These are phyloP conservation scores for Cenchrus americanus DNA, from an alignment of 176 grass and related monocot species.

Conservation along the genomic window DNA sequence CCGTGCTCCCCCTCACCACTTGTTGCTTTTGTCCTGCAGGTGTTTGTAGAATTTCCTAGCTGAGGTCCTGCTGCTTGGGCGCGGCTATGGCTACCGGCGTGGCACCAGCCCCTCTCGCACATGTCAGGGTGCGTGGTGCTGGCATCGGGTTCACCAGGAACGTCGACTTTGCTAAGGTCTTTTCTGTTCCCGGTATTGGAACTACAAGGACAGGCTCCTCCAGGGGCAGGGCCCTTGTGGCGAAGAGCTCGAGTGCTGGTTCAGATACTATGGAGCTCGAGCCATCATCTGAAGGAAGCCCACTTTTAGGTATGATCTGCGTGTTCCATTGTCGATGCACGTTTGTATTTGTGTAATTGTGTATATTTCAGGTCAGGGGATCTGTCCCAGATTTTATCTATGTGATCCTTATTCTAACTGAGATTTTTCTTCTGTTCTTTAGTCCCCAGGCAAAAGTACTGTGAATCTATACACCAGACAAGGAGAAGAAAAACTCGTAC, in stretches of 20 bases:
- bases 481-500: slow-evolving; percentile 93
- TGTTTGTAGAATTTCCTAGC: slow-evolving; percentile 57
- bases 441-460: slow-evolving; percentile 98
- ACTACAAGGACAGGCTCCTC: slow-evolving; percentile 42
- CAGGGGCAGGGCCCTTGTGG: slow-evolving; percentile 51
- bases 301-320: slow-evolving; percentile 71
- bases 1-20: slow-evolving; percentile 13
- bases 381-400: slow-evolving; percentile 21
- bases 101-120: slow-evolving; percentile 66
- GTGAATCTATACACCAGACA: slow-evolving; percentile 78
- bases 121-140: slow-evolving; percentile 58
- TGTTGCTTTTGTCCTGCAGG: slow-evolving; percentile 36
- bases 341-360: neutral
- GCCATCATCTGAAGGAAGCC: slow-evolving; percentile 96
- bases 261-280: slow-evolving; percentile 90
- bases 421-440: slow-evolving; percentile 15
- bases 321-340: slow-evolving; percentile 10
- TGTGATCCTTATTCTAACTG: neutral
- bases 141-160: slow-evolving; percentile 67
- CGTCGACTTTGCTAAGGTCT: slow-evolving; percentile 85
- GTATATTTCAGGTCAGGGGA: neutral
- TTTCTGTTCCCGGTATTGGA: slow-evolving; percentile 30
- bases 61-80: slow-evolving; percentile 20
- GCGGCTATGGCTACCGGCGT: slow-evolving; percentile 63
- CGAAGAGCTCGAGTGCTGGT: slow-evolving; percentile 67